phyloP scores from a whole-genome alignment of 2,329 filamentous ascomycete genomes.

The Cytospora mali region DNA sequence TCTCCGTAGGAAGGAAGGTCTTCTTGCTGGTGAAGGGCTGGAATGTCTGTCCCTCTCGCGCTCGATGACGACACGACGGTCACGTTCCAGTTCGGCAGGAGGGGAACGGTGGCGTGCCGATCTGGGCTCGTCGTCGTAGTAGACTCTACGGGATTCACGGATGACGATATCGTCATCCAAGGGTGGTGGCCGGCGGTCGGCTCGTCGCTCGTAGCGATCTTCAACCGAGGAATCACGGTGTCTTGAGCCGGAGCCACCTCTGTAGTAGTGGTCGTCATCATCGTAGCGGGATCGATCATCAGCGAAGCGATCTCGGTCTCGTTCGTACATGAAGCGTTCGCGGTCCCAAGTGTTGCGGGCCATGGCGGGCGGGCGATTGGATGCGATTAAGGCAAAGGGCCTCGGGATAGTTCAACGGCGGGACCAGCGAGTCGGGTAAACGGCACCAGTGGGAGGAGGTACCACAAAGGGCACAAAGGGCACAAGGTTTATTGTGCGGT shows the following conservation, averaged over 20 bases:
- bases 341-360: conserved; percentile 50
- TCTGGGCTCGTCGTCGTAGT: conserved; percentile 46
- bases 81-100: conserved; percentile 53
- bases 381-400: conserved; percentile 2
- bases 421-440: conserved; percentile 11
- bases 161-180: conserved; percentile 51
- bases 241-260: conserved; percentile 42
- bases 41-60: conserved; percentile 56
- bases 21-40: conserved; percentile 53
- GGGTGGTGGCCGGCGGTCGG: conserved; percentile 42
- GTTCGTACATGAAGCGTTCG: conserved; percentile 52
- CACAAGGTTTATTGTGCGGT: not conserved
- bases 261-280: conserved; percentile 54
- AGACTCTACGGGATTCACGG: conserved; percentile 51
- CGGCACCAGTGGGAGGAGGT: not conserved
- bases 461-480: not conserved
- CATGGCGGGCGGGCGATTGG: conserved; percentile 14
- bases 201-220: conserved; percentile 51
- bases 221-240: conserved; percentile 51
- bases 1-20: conserved; percentile 72
- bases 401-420: conserved; percentile 14
- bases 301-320: conserved; percentile 52
- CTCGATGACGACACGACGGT: conserved; percentile 58
- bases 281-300: conserved; percentile 53
- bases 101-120: conserved; percentile 34